A percentile compares a stretch with the other conserved stretches of the same genome.
Conservation (phyloP, 2,329 filamentous ascomycete genomes). For the Zelopaecilomyces penicillatus region DNA sequence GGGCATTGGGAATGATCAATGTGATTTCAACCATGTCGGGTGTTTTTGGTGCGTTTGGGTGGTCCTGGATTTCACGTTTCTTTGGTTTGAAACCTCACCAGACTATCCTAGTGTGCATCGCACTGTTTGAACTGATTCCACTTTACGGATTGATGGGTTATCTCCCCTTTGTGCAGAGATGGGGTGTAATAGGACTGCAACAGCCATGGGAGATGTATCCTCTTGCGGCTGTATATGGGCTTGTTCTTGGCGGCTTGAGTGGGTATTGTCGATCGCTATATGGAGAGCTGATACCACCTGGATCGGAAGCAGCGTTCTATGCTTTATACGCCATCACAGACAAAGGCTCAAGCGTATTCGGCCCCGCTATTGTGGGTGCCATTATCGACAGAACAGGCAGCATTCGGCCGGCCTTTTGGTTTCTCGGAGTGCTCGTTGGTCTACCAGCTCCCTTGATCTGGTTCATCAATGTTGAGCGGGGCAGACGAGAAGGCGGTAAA, state of each 20-base stretch:
- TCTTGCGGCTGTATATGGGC: conserved; percentile 79
- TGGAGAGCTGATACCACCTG: conserved; percentile 87
- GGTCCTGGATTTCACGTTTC: conserved; percentile 67
- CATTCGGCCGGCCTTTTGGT: conserved; percentile 84
- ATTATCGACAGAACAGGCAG: conserved; percentile 81
- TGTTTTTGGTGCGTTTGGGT: conserved; percentile 80
- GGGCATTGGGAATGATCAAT: conserved; percentile 83
- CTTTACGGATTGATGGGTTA: conserved; percentile 86
- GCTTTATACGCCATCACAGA: conserved; percentile 96
- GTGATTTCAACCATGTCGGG: conserved; percentile 82
- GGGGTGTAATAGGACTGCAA: conserved; percentile 78
- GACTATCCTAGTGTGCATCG: conserved; percentile 87
- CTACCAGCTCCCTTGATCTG: conserved; percentile 78
- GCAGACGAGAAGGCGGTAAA: conserved; percentile 58
- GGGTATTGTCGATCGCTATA: conserved; percentile 89
- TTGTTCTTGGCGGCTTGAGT: conserved; percentile 87
- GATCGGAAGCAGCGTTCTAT: conserved; percentile 93
- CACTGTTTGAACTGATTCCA: conserved; percentile 84
- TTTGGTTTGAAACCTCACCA: conserved; percentile 69
- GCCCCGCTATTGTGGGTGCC: conserved; percentile 83
- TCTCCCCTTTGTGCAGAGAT: conserved; percentile 64
- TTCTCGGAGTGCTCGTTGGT: conserved; percentile 76
- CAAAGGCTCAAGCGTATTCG: conserved; percentile 90
- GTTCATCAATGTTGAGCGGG: conserved; percentile 75
- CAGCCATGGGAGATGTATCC: conserved; percentile 97